These are phyloP conservation scores for Paraphoma sp. DNA, from an alignment of 2,329 filamentous ascomycete genomes.

Conservation along the genomic window DNA sequence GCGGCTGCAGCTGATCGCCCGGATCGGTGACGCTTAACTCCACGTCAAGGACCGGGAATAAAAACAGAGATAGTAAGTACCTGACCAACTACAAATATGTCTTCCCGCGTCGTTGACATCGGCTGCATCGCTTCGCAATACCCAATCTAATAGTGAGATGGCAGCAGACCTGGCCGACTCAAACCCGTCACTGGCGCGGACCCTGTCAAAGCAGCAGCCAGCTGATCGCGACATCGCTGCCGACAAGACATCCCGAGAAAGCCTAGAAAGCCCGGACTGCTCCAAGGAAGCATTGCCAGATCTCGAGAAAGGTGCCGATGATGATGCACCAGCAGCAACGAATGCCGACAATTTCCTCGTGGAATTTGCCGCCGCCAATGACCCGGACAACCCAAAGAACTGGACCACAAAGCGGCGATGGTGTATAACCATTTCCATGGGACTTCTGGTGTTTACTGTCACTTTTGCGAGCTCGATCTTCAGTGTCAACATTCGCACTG, in stretches of 20 bases:
- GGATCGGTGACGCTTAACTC: conserved; percentile 1
- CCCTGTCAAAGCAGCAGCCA: background rate
- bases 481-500: conserved; percentile 63
- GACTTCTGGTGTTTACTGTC: conserved; percentile 42
- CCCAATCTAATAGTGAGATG: background rate
- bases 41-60: conserved; percentile 15
- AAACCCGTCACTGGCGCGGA: background rate
- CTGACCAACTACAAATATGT: conserved; percentile 8
- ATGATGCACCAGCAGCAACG: background rate
- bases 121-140: background rate
- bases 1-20: background rate
- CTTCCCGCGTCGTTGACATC: background rate
- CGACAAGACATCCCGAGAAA: conserved; percentile 5
- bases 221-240: background rate
- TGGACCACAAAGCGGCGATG: conserved; percentile 74
- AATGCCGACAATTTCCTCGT: conserved; percentile 57
- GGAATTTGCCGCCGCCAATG: conserved; percentile 74
- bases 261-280: conserved; percentile 5
- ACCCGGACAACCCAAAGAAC: conserved; percentile 73
- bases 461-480: conserved; percentile 64
- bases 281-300: conserved; percentile 5
- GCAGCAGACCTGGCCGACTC: background rate
- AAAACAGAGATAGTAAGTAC: background rate
- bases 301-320: conserved; percentile 11
- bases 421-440: conserved; percentile 70